phyloP scores from a whole-genome alignment of 2,329 filamentous ascomycete genomes.

The Claviceps sp. region DNA sequence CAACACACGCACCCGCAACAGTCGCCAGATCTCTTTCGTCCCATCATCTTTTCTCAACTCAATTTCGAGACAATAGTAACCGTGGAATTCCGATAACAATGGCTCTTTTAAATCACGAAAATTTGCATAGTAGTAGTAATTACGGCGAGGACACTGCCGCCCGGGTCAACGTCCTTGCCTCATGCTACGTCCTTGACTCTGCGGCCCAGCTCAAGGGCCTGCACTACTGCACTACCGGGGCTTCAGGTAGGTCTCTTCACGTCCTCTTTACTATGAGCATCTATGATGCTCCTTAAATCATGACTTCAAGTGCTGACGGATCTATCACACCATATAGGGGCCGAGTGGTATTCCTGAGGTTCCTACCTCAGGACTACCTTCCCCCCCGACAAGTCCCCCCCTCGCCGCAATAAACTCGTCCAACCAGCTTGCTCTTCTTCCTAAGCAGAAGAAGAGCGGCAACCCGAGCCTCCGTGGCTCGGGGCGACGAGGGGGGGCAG shows the following conservation, averaged over 20 bases:
- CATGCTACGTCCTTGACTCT: constrained; percentile 75
- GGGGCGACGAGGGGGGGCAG: constrained; percentile 72
- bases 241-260: constrained; percentile 45
- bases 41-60: constrained; percentile 1
- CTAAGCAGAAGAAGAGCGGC: constrained; percentile 37
- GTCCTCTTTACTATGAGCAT: no score
- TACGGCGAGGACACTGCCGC: constrained; percentile 55
- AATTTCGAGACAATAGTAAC: constrained; percentile 10
- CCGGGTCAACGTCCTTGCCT: constrained; percentile 69
- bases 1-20: not conserved
- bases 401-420: constrained; percentile 59
- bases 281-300: not conserved
- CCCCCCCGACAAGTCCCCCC: constrained; percentile 79
- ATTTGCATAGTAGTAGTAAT: constrained; percentile 61
- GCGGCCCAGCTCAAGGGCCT: constrained; percentile 64
- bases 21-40: constrained; percentile 5
- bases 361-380: constrained; percentile 70
- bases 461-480: constrained; percentile 25
- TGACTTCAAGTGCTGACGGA: constrained; percentile 6
- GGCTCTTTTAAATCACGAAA: constrained; percentile 59
- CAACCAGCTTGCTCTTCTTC: constrained; percentile 52
- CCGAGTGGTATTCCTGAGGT: constrained; percentile 94
- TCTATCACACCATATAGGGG: constrained; percentile 35
- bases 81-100: constrained; percentile 26
- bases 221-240: constrained; percentile 92